Evolutionary conservation across 75 land plant genomes (phyloP).

Genomic region (Picea glauca): DNA sequence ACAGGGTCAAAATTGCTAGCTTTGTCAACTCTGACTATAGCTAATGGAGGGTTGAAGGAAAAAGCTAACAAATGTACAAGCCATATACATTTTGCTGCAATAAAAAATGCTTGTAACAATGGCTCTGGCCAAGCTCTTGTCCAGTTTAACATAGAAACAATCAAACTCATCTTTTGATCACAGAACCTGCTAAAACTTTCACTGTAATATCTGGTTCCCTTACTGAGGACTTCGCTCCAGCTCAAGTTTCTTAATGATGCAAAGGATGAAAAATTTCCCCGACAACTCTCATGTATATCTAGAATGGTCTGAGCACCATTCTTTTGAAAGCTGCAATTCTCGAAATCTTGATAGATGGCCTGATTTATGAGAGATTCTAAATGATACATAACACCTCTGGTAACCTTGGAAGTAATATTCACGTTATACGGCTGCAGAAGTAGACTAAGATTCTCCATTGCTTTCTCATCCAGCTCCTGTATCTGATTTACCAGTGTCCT

Average conservation of each 20-base stretch:
- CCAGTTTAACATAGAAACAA: constrained; percentile 54
- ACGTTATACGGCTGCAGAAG: constrained; percentile 65
- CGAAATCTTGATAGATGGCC: constrained; percentile 72
- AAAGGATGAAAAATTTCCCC: constrained; percentile 50
- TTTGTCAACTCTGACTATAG: constrained; percentile 64
- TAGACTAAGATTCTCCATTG: constrained; percentile 46
- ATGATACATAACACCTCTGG: constrained; percentile 54
- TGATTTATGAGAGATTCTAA: constrained; percentile 81
- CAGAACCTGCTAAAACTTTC: constrained; percentile 76
- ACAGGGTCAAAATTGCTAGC: constrained; percentile 54
- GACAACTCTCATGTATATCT: constrained; percentile 56
- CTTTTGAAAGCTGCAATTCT: constrained; percentile 73
- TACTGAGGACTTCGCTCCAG: constrained; percentile 75
- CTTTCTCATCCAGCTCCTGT: constrained; percentile 46
- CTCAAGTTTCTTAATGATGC: constrained; percentile 62
- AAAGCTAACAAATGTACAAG: constrained; percentile 80
- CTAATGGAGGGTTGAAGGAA: constrained; percentile 62
- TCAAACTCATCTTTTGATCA: constrained; percentile 76
- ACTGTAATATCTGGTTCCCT: constrained; percentile 73
- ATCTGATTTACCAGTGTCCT: constrained; percentile 54
- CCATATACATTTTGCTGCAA: constrained; percentile 84
- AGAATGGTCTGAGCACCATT: constrained; percentile 58
- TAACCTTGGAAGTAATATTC: constrained; percentile 31
- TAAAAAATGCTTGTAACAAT: constrained; percentile 70
- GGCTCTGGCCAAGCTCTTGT: constrained; percentile 65